Evolutionary conservation across 306 rosid species (phyloP).

Genomic region (Ziziphus jujuba): DNA sequence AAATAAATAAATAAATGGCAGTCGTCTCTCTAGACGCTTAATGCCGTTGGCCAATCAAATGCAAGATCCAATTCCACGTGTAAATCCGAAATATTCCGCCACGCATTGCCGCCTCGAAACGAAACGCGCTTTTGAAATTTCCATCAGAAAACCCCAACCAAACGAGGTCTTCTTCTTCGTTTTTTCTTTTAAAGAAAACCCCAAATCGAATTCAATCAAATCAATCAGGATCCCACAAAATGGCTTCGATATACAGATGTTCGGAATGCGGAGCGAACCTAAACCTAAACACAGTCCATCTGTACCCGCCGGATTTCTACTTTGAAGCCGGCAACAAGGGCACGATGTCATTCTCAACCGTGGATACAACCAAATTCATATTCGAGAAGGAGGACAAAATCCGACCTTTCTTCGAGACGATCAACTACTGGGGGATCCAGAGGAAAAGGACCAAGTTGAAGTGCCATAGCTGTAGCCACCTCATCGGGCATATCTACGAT

Average conservation of each 20-base stretch:
- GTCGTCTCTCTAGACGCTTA: no score
- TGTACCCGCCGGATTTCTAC: slow-evolving; percentile 64
- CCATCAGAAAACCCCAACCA: not conserved
- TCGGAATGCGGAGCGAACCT: slow-evolving; percentile 63
- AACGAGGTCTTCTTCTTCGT: not conserved
- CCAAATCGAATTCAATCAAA: no score
- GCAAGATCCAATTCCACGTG: no score
- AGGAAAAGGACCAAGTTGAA: slow-evolving; percentile 80
- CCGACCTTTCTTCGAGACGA: slow-evolving; percentile 75
- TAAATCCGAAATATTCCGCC: no score
- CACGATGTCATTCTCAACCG: slow-evolving; percentile 63
- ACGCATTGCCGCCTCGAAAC: no score
- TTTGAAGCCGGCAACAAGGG: slow-evolving; percentile 92
- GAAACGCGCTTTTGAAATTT: not conserved
- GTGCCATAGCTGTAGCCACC: slow-evolving; percentile 51
- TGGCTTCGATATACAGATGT: slow-evolving; percentile 73
- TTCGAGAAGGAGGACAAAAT: slow-evolving; percentile 82
- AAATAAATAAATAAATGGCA: no score
- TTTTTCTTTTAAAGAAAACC: not conserved
- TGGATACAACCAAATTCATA: slow-evolving; percentile 63
- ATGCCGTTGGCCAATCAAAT: no score
- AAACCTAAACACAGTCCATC: slow-evolving; percentile 45
- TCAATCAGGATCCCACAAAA: slow-evolving; percentile 20
- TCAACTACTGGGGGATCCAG: slow-evolving; percentile 89
- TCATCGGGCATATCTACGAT: slow-evolving; percentile 72